Evolutionary conservation across 192 early-diverging fungal species (phyloP), one percentile per base, ranked within the genome.

Genomic region (Obelidium mucronatum): DNA sequence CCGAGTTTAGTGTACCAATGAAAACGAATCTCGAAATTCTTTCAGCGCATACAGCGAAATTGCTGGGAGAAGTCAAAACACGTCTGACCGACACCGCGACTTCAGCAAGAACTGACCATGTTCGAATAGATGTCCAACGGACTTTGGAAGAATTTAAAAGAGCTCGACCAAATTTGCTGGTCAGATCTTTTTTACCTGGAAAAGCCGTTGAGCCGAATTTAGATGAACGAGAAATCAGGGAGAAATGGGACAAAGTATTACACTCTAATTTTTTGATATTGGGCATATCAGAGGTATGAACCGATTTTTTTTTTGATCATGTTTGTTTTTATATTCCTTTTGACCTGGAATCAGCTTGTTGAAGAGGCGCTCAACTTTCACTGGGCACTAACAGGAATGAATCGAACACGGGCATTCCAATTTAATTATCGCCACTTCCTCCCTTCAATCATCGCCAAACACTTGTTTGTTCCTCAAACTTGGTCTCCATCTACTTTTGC

Each of bases 401-500:
- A 40, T 19, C 34, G 33, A 39, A 15, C 17, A 6, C 13, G 37
- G 28, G 17, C 31, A 37, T 65, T 65, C 37, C 62, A 37, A 36
- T 33, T 59, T 28, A 2, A 59, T 28, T 28, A 59, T 28, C 58
- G 58, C 24, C 58, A 59, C 33, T 3, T 59, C 26, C 58, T 59
- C 15, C 58, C 58, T 24, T 59, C 58, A 24, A 13, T 59, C 13
- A 15, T 59, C 58, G 15, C 58, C 24, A 59, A 33, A 15, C n/a
- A n/a, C n/a, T n/a, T n/a, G n/a, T n/a, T n/a, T n/a, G n/a, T n/a
- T n/a, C 42, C 42, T 11, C 17, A 33, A 33, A 59, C 19, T 36
- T 65, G 62, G 62, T 65, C 62, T 1, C 62, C 62, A 22, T 36
- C 62, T 36, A 39, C 15, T 33, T 22, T 33, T n/a, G 62, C 62